Conservation (phyloP, 2,329 filamentous ascomycete species). For the Colletotrichum tamarilloi region DNA sequence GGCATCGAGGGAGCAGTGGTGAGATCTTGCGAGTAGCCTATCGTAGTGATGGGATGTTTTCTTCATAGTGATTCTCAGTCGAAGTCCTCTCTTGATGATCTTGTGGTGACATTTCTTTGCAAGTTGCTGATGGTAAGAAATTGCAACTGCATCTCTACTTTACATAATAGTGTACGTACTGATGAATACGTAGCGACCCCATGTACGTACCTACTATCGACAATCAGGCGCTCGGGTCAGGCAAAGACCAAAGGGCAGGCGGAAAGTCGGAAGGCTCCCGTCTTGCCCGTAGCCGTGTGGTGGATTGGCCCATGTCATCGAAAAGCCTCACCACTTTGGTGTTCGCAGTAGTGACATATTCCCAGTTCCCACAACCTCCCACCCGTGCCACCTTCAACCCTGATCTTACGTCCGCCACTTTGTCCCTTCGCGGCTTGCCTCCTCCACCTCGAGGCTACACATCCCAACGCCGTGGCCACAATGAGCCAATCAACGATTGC, state of each 20-base stretch:
- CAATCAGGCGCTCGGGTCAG: no score
- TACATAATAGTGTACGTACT: no score
- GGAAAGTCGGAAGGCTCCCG: constrained; percentile 1
- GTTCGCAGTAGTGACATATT: no score
- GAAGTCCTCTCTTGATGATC: not conserved
- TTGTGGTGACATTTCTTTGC: not conserved
- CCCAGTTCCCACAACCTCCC: not conserved
- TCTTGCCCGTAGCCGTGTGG: not conserved
- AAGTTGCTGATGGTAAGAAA: not conserved
- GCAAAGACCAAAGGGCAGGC: not conserved
- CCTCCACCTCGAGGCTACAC: not conserved
- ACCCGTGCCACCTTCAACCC: not conserved
- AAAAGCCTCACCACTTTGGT: not conserved
- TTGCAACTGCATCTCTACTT: no score
- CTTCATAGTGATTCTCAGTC: not conserved
- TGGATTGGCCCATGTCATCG: constrained; percentile 26
- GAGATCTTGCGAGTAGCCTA: not conserved
- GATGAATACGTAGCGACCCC: no score
- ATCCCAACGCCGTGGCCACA: not conserved
- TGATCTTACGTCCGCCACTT: not conserved
- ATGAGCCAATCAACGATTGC: not conserved
- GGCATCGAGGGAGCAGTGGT: not conserved
- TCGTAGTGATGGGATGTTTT: not conserved
- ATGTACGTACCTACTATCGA: no score
- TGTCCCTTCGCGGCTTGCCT: not conserved